phyloP scores from a whole-genome alignment of 352 stramenopile genomes.

The Pythium scleroteichum region DNA sequence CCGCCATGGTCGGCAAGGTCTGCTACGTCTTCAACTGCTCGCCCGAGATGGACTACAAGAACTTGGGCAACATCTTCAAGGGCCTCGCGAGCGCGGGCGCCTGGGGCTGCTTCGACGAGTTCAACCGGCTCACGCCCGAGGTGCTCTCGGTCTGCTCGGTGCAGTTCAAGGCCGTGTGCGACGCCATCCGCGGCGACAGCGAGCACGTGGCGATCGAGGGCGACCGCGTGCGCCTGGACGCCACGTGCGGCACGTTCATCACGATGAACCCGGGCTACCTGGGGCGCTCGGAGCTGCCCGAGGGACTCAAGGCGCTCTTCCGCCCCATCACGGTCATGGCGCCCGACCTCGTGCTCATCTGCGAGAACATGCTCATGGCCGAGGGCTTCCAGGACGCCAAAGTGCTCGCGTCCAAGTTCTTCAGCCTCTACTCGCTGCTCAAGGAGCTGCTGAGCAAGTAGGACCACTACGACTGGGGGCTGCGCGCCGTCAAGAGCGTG shows the following conservation, averaged over 20 bases:
- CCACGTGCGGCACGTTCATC: conserved; percentile 93
- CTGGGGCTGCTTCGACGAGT: conserved; percentile 97
- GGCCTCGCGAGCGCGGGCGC: conserved; percentile 90
- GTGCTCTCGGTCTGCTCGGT: conserved; percentile 92
- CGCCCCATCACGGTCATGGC: conserved; percentile 96
- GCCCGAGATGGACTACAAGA: conserved; percentile 96
- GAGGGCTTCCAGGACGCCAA: conserved; percentile 94
- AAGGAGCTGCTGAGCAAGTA: conserved; percentile 93
- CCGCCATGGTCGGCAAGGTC: conserved; percentile 91
- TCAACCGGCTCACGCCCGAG: conserved; percentile 93
- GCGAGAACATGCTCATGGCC: conserved; percentile 97
- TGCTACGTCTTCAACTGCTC: conserved; percentile 96
- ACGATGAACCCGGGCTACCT: conserved; percentile 97
- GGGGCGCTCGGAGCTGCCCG: conserved; percentile 91
- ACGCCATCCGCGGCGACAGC: conserved; percentile 90
- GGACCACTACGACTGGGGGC: conserved; percentile 96
- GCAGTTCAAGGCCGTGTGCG: conserved; percentile 95
- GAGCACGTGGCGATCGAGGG: conserved; percentile 90
- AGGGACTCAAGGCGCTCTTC: conserved; percentile 95
- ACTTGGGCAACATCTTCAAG: conserved; percentile 96
- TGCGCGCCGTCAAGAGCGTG: conserved; percentile 94
- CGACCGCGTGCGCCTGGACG: conserved; percentile 87
- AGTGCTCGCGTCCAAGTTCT: conserved; percentile 93
- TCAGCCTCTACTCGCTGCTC: conserved; percentile 92
- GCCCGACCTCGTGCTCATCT: conserved; percentile 95